phyloP scores from a whole-genome alignment of 2,329 filamentous ascomycete genomes.

The Huntiella decipiens region DNA sequence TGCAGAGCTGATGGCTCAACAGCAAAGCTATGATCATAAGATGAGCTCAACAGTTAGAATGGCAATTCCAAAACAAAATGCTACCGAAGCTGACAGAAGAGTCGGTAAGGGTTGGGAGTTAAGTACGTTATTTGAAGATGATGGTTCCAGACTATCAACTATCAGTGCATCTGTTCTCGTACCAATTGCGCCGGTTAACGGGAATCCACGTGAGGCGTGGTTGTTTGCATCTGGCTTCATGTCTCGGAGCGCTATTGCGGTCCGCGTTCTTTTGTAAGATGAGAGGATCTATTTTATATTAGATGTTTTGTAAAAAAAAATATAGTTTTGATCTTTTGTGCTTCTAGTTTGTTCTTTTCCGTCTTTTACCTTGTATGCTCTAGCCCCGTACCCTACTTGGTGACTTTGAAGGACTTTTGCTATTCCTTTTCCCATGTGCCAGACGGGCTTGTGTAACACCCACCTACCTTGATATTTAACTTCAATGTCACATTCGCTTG shows the following conservation, averaged over 20 bases:
- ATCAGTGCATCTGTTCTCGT: conserved; percentile 34
- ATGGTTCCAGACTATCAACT: conserved; percentile 29
- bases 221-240: conserved; percentile 38
- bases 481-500: no score
- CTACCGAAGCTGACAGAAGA: conserved; percentile 1
- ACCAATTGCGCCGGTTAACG: conserved; percentile 27
- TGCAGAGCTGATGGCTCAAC: conserved; percentile 19
- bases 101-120: conserved; percentile 20
- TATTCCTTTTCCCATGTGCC: no score
- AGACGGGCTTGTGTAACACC: no score
- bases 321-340: neutral
- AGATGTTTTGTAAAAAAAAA: neutral
- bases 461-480: no score
- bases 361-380: neutral
- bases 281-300: neutral
- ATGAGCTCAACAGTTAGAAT: conserved; percentile 5
- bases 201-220: conserved; percentile 30
- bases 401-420: no score
- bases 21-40: conserved; percentile 16
- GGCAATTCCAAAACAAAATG: conserved; percentile 11
- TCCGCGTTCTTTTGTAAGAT: conserved; percentile 28
- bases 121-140: conserved; percentile 36
- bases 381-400: no score
- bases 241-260: conserved; percentile 28
- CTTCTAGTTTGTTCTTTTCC: neutral